Base-by-base conservation (phyloP, 1,284 basidiomycete species). In the Cutaneotrichosporon cavernicola region DNA sequence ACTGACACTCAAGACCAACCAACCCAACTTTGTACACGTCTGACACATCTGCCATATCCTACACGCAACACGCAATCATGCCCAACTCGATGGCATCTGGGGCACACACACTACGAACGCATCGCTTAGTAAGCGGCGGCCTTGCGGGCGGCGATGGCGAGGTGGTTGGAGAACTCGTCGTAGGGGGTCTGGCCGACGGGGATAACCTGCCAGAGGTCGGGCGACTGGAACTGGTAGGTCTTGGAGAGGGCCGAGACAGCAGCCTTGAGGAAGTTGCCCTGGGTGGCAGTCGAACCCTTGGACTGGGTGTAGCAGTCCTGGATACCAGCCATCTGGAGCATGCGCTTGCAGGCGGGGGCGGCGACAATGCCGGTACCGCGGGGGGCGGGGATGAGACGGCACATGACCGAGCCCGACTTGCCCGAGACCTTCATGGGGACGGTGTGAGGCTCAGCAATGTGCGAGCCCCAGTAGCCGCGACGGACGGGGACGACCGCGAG, bases 191-290 rank as follows among this genome's bases (percentile, higher is more conserved):
- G 90, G 70, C 79, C 79, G 63, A 77, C 73, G 69, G 93, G 89
- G 81, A 97, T 97, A 80, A 97, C 90, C 77, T 89, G 87, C 96
- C 96, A 99, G 77, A 99, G 87, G 83, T 98, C 94, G 70, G 97
- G 96, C 58, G 95, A 97, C 72, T 98, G 89, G 90, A 97, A 94
- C 58, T 77, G 72, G 83, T 98, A 99, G 70, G 96, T 97, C 88
- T 94, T 94, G 74, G 96, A 92, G 82, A 99, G 92, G 63, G 97
- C 96, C 77, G 88, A 90, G 80, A 97, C 97, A 68, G 96, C 97
- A 62, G 96, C 97, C 85, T 98, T 98, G 85, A 99, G 89, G 88
- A 98, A 98, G 86, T 99, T 99, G 82, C 95, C 95, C 92, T 97
- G 97, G 70, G 97, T 99, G 56, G 95, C 93, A 62, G 97, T 99